Evolutionary conservation across 441 rosid genomes (phyloP).

Genomic region (Eruca vesicaria): DNA sequence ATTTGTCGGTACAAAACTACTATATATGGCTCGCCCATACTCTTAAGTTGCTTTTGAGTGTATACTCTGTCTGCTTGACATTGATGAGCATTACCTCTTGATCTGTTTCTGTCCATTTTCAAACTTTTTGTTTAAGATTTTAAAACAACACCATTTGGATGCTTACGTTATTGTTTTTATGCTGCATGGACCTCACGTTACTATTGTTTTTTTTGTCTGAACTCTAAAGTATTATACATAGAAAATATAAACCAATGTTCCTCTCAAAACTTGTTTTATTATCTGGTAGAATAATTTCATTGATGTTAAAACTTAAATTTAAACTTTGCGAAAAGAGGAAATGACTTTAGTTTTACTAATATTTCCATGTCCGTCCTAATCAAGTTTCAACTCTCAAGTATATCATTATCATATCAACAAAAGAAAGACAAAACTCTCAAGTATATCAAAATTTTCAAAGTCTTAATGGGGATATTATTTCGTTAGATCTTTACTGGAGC

Average conservation of each 20-base stretch:
- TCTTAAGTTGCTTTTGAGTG: conserved; percentile 27
- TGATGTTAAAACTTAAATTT: background rate
- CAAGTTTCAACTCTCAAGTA: background rate
- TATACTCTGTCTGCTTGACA: conserved; percentile 29
- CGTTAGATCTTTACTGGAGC: no score
- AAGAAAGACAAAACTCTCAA: no score
- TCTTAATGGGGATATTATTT: no score
- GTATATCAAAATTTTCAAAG: no score
- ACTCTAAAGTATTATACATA: background rate
- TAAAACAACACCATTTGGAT: background rate
- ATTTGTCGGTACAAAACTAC: background rate
- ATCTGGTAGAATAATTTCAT: background rate
- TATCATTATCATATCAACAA: background rate
- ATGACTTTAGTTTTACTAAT: background rate
- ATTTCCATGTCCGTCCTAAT: background rate
- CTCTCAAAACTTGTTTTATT: background rate
- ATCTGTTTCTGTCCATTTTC: conserved; percentile 14
- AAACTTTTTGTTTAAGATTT: background rate
- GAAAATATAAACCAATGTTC: background rate
- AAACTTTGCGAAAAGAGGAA: background rate
- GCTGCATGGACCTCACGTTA: conserved; percentile 35
- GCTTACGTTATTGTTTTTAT: conserved; percentile 17
- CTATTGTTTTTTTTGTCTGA: conserved; percentile 8
- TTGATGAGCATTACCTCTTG: conserved; percentile 23
- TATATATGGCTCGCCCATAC: conserved; percentile 31